phyloP scores from a whole-genome alignment of 495 filamentous ascomycete genomes.

The Entonaema liquescens region DNA sequence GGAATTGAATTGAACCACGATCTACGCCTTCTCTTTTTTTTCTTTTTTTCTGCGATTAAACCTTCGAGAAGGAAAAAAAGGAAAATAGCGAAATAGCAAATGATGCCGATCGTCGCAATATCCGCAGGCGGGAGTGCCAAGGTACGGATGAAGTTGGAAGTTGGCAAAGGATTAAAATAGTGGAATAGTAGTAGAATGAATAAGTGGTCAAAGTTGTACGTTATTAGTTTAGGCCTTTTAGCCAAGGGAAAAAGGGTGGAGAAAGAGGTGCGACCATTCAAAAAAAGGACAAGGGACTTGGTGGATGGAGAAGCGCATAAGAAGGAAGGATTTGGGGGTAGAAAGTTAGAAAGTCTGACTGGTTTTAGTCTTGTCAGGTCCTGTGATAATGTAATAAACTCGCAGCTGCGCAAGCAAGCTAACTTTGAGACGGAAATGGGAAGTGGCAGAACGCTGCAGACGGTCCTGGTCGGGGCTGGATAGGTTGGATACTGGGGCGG shows the following conservation, averaged over 20 bases:
- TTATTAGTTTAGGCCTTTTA: constrained; percentile 29
- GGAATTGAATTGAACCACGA: constrained; percentile 4
- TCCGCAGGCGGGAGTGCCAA: constrained; percentile 11
- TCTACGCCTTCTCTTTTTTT: background rate
- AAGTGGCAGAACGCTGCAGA: constrained; percentile 8
- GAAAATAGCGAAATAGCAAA: constrained; percentile 19
- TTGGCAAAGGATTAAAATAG: constrained; percentile 31
- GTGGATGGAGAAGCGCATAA: background rate
- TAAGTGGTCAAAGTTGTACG: constrained; percentile 18
- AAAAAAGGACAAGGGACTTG: constrained; percentile 14
- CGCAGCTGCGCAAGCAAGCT: constrained; percentile 16
- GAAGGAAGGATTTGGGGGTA: constrained; percentile 20
- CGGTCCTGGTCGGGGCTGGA: constrained; percentile 32
- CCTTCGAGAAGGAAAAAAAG: constrained; percentile 6
- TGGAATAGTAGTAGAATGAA: constrained; percentile 1
- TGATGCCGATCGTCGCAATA: constrained; percentile 23
- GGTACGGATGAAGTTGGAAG: constrained; percentile 27
- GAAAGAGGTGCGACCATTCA: constrained; percentile 33
- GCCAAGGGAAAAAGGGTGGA: constrained; percentile 36
- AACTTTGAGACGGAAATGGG: constrained; percentile 13
- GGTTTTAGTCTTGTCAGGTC: background rate
- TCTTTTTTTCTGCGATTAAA: background rate
- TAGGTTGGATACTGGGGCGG: constrained; percentile 20
- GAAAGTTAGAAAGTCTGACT: background rate
- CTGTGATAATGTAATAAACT: constrained; percentile 20